A percentile compares a stretch with the other conserved stretches of the same genome.
These are phyloP conservation scores for Exophiala spinifera DNA, from an alignment of 2,329 filamentous ascomycete genomes.

Conservation along the genomic window DNA sequence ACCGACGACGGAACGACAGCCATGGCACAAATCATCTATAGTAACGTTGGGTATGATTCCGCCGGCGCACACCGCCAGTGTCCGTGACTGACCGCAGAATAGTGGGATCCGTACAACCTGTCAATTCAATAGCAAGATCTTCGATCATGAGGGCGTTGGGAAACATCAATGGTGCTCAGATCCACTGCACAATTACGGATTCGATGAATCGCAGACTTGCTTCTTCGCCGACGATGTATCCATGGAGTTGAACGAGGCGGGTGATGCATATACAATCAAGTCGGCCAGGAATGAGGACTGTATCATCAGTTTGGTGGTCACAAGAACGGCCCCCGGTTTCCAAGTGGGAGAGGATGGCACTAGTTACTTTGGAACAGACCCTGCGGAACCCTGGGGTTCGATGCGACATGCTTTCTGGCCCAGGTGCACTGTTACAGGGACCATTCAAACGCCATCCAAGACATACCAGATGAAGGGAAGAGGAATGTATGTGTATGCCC, in stretches of 20 bases:
- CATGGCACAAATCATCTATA: slow-evolving; percentile 92
- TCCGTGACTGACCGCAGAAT: slow-evolving; percentile 20
- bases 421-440: slow-evolving; percentile 75
- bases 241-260: slow-evolving; percentile 80
- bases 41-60: slow-evolving; percentile 78
- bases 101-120: slow-evolving; percentile 86
- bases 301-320: slow-evolving; percentile 82
- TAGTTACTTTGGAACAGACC: slow-evolving; percentile 81
- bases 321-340: slow-evolving; percentile 73
- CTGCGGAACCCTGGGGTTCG: slow-evolving; percentile 79
- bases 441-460: slow-evolving; percentile 77
- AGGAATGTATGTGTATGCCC: slow-evolving; percentile 75
- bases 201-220: slow-evolving; percentile 76
- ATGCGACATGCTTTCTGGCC: slow-evolving; percentile 97
- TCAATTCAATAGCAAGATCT: slow-evolving; percentile 94
- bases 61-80: slow-evolving; percentile 6
- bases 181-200: slow-evolving; percentile 72
- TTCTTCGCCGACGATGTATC: slow-evolving; percentile 87
- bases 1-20: slow-evolving; percentile 72
- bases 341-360: slow-evolving; percentile 80
- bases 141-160: slow-evolving; percentile 69
- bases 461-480: slow-evolving; percentile 77
- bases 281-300: slow-evolving; percentile 76
- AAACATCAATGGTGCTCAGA: slow-evolving; percentile 81
- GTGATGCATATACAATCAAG: slow-evolving; percentile 81